These are phyloP conservation scores for Corylus heterophylla DNA, from an alignment of 306 rosid genomes.

Conservation along the genomic window DNA sequence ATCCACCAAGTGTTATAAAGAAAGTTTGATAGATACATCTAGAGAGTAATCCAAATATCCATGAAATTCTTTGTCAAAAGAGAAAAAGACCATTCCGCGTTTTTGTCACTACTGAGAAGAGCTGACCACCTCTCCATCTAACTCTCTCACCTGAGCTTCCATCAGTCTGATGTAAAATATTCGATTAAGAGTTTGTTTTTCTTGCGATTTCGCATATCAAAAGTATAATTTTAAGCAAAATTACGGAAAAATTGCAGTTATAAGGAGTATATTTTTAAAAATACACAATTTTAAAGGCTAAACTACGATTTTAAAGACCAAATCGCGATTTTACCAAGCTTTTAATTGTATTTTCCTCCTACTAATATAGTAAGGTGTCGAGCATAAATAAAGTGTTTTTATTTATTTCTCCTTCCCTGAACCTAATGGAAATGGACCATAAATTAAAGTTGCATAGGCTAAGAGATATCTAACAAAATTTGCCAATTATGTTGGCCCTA, in stretches of 20 bases:
- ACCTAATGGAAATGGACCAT: neutral
- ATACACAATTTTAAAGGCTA: no score
- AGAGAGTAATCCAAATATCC: conserved; percentile 19
- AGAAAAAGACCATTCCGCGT: conserved; percentile 12
- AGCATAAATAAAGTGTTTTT: neutral
- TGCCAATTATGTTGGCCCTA: neutral
- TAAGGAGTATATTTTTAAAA: no score
- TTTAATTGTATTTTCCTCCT: neutral
- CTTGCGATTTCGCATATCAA: no score
- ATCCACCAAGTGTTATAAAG: conserved; percentile 8
- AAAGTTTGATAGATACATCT: conserved; percentile 4
- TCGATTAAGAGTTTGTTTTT: no score
- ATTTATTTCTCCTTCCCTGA: neutral
- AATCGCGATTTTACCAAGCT: no score
- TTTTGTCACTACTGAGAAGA: conserved; percentile 25
- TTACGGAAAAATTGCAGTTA: no score
- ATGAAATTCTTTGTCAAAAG: neutral
- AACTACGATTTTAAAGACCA: no score
- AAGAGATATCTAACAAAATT: neutral
- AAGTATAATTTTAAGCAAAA: no score
- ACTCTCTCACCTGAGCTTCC: neutral
- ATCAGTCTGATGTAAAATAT: neutral
- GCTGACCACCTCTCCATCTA: neutral
- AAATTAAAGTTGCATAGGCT: no score
- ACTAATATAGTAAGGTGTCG: neutral